Evolutionary conservation across 2,329 filamentous ascomycete genomes (phyloP), one percentile per base, ranked within the genome.

Genomic region (Arachnomyces sp.): DNA sequence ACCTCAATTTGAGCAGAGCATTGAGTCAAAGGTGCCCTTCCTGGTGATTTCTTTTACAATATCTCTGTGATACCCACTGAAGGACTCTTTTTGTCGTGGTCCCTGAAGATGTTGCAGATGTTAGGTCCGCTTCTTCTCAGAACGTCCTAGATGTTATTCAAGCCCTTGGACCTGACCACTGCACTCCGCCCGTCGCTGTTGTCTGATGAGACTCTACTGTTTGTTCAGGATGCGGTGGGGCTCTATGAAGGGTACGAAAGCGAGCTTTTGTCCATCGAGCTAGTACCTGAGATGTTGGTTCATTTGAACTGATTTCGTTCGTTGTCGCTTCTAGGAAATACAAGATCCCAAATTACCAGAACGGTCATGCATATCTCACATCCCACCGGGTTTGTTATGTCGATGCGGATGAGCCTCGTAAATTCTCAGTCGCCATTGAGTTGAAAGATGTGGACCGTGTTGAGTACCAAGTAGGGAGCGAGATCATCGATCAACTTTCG

Each of bases 311-410:
- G 34, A 36, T 42, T 28, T 44, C 33, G 38, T 44, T 29, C 53
- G 37, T 13, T 28, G 36, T 42, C n/a, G n/a, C n/a, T n/a, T n/a
- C 36, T 39, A 95, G 88, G 52, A 96, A 95, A 69, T 92, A 82
- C 71, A 98, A 98, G 69, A 82, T 98, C 40, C 84, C 86, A 28
- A 81, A 89, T 57, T 87, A 93, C 51, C 92, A 98, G 61, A 87
- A 95, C 68, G 92, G 92, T 38, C 88, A 95, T 68, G 87, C 92
- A 40, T 98, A 98, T 61, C 65, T 98, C 64, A 98, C 92, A 13
- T 95, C 92, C 7, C 90, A 96, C 65, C 84, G 92, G 39, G 80
- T 87, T 46, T 98, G 90, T 69, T 98, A 96, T 60, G 86, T 98
- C 48, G 89, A 95, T 58, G 84, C 88, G 55, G 75, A 79, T 25